These are phyloP conservation scores for Flaveria linearis DNA, from an alignment of 129 eudicot species.

Conservation along the genomic window DNA sequence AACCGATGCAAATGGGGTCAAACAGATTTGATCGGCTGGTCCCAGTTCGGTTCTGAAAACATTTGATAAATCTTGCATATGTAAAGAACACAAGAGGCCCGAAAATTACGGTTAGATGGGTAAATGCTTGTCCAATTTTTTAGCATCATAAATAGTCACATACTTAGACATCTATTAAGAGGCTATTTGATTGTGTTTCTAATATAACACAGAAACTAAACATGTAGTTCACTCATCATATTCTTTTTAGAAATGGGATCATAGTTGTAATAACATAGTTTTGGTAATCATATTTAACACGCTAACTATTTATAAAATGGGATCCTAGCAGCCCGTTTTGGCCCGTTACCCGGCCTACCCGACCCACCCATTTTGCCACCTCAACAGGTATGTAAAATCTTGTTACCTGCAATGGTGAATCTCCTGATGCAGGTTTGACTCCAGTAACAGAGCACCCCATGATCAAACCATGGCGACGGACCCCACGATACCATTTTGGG, in stretches of 20 bases:
- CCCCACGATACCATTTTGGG: conserved; percentile 59
- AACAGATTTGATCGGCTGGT: too few species aligned
- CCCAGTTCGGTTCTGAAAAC: too few species aligned
- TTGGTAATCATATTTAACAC: conserved; percentile 1
- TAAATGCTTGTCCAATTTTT: too few species aligned
- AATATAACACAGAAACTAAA: too few species aligned
- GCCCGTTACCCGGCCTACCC: neutral
- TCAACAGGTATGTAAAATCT: neutral
- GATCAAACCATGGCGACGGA: conserved; percentile 50
- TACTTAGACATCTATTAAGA: too few species aligned
- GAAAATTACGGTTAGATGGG: too few species aligned
- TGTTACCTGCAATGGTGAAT: conserved; percentile 49
- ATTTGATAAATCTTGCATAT: too few species aligned
- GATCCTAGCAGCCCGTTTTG: neutral
- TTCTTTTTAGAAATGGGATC: neutral
- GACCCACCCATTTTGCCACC: conserved; percentile 5
- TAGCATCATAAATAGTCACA: too few species aligned
- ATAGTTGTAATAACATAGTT: neutral
- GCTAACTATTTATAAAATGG: neutral
- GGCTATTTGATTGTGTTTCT: too few species aligned
- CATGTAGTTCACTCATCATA: too few species aligned
- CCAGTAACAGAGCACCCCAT: conserved; percentile 54
- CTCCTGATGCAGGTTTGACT: conserved; percentile 51
- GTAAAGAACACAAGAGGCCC: too few species aligned
- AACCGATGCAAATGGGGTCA: too few species aligned